Evolutionary conservation across 495 filamentous ascomycete genomes (phyloP).

Genomic region (Lineolata rhizophorae): DNA sequence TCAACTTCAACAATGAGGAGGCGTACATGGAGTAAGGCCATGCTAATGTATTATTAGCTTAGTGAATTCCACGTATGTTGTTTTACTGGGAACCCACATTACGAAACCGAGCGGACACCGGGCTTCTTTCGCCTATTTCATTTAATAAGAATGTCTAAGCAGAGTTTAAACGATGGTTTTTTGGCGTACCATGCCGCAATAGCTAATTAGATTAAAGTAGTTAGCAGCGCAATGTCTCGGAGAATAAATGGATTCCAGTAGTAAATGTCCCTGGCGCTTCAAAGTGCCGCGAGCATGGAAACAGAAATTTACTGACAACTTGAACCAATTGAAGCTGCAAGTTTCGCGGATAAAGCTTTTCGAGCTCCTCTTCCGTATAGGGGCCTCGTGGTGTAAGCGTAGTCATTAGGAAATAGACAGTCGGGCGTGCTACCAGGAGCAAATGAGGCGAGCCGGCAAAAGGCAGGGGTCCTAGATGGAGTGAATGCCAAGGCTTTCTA

Average conservation of each 20-base stretch:
- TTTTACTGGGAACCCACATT: conserved; percentile 37
- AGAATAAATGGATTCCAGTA: not conserved
- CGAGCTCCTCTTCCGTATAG: conserved; percentile 65
- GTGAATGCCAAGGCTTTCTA: not conserved
- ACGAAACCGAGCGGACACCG: conserved; percentile 68
- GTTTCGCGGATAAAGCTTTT: conserved; percentile 52
- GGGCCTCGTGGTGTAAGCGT: conserved; percentile 48
- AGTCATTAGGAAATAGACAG: conserved; percentile 34
- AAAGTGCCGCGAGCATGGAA: not conserved
- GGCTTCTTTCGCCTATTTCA: conserved; percentile 49
- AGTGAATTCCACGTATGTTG: too few species aligned
- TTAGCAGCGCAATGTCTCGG: not conserved
- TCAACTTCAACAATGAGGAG: conserved; percentile 1
- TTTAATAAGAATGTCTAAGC: conserved; percentile 9
- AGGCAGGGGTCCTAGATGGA: not conserved
- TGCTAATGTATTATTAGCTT: conserved; percentile 30
- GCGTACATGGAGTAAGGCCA: conserved; percentile 50
- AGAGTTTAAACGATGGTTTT: conserved; percentile 1
- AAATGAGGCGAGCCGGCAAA: conserved; percentile 1
- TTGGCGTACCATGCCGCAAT: conserved; percentile 52
- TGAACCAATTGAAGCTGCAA: conserved; percentile 79
- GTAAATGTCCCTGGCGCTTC: not conserved
- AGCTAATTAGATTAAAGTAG: conserved; percentile 21
- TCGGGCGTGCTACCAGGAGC: not conserved
- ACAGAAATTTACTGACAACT: conserved; percentile 29